phyloP scores from a whole-genome alignment of 306 rosid genomes.

The Cercis canadensis region DNA sequence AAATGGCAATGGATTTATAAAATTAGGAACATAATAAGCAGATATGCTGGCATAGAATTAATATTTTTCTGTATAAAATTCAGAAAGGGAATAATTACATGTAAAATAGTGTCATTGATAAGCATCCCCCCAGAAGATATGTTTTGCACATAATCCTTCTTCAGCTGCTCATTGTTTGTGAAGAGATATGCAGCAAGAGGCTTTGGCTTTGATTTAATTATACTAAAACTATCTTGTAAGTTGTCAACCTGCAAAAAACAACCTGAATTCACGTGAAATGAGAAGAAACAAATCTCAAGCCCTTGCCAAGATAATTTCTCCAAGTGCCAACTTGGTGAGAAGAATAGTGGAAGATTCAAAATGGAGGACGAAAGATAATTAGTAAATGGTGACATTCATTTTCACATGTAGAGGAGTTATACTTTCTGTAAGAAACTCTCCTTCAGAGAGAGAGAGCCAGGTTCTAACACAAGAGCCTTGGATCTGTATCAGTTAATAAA shows the following conservation, averaged over 20 bases:
- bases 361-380: background rate
- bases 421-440: too few species aligned
- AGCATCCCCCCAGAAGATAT: constrained; percentile 92
- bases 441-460: background rate
- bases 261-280: background rate
- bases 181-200: constrained; percentile 86
- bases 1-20: too few species aligned
- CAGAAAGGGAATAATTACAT: constrained; percentile 51
- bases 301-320: background rate
- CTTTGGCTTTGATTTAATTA: constrained; percentile 74
- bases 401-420: too few species aligned
- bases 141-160: constrained; percentile 69
- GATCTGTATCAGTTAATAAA: too few species aligned
- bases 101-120: constrained; percentile 72
- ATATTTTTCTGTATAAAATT: constrained; percentile 11
- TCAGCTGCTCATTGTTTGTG: constrained; percentile 72
- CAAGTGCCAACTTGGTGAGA: background rate
- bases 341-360: background rate
- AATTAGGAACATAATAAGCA: too few species aligned
- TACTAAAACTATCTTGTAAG: constrained; percentile 59
- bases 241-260: constrained; percentile 63
- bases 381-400: background rate
- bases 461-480: too few species aligned
- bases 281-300: constrained; percentile 10
- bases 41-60: background rate